Evolutionary conservation across 441 rosid genomes (phyloP), one percentile per base, ranked within the genome.

Genomic region (Adansonia grandidieri): DNA sequence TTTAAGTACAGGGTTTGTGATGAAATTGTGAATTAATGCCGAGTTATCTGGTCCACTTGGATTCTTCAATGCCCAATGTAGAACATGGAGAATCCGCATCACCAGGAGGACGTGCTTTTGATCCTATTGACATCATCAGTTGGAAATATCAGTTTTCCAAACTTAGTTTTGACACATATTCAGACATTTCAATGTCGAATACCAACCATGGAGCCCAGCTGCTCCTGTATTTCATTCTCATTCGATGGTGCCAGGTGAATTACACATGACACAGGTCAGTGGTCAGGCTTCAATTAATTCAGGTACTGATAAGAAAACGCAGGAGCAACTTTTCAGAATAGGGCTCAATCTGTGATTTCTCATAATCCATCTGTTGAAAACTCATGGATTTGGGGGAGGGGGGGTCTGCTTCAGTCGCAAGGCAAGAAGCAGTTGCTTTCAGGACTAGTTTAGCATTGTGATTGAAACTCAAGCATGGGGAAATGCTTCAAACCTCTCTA

Each of bases 401-500:
- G 37, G 37, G 37, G 37, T 71, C 88, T 45, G 86, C 84, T 75
- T 71, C 87, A 37, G 79, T 82, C 82, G 45, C 86, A 63, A 82
- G 82, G 79, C 79, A 84, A 24, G 92, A 88, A 75, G 80, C 78
- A 15, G 75, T 78, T 61, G 77, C 83, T 71, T 32, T 32, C 37
- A 32, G 37, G 37, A 32, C 37, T 32, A 32, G 37, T 32, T 32
- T 32, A 32, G 71, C 84, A 22, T 73, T 51, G 82, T 68, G 42
- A 65, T 79, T 66, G 90, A 80, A 75, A 83, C 83, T 76, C 94
- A 88, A 73, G 77, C 78, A 65, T 89, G 92, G 93, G 91, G 87
- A 74, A 86, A 63, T 80, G 83, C 79, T 74, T 79, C 89, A 19
- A 84, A 72, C 78, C 86, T 68, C 37, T 32, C 37, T 32, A 32